Percentiles rank a stretch among this genome's conserved stretches.
These are phyloP conservation scores for Metarhizium guizhouense DNA, from an alignment of 2,329 filamentous ascomycete genomes.

Conservation along the genomic window DNA sequence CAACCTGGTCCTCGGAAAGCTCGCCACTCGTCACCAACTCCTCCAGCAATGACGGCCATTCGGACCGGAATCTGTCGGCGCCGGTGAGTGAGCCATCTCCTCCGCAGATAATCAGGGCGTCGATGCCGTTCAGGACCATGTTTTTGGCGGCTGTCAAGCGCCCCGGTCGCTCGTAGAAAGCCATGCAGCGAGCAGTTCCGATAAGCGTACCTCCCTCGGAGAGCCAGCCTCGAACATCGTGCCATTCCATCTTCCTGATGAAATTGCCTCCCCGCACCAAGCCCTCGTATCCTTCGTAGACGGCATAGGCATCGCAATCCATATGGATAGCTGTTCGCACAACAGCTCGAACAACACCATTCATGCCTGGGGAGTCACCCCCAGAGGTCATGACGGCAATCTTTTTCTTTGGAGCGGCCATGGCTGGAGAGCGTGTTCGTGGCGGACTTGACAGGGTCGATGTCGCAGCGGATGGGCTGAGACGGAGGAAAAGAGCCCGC, in stretches of 20 bases:
- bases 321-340: slow-evolving; percentile 86
- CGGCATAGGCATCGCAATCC: slow-evolving; percentile 68
- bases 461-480: slow-evolving; percentile 4
- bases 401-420: slow-evolving; percentile 47
- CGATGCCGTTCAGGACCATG: slow-evolving; percentile 85
- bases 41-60: slow-evolving; percentile 82
- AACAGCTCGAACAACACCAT: slow-evolving; percentile 79
- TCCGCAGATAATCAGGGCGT: slow-evolving; percentile 92
- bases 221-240: slow-evolving; percentile 89
- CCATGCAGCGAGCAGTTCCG: slow-evolving; percentile 86
- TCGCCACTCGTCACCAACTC: slow-evolving; percentile 73
- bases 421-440: slow-evolving; percentile 16
- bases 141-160: slow-evolving; percentile 85
- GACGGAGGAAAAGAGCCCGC: slow-evolving; percentile 13
- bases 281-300: slow-evolving; percentile 95
- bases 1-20: slow-evolving; percentile 60
- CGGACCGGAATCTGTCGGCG: slow-evolving; percentile 82
- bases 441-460: slow-evolving; percentile 9
- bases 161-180: slow-evolving; percentile 81
- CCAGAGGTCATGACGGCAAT: slow-evolving; percentile 93
- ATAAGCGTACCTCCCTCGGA: slow-evolving; percentile 94
- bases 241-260: slow-evolving; percentile 83
- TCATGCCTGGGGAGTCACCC: slow-evolving; percentile 93
- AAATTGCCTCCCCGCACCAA: slow-evolving; percentile 81
- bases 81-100: slow-evolving; percentile 95